Evolutionary conservation across 2,329 filamentous ascomycete species (phyloP), one percentile per base, ranked within the genome.

Genomic region (Aspergillus aculeatinus): DNA sequence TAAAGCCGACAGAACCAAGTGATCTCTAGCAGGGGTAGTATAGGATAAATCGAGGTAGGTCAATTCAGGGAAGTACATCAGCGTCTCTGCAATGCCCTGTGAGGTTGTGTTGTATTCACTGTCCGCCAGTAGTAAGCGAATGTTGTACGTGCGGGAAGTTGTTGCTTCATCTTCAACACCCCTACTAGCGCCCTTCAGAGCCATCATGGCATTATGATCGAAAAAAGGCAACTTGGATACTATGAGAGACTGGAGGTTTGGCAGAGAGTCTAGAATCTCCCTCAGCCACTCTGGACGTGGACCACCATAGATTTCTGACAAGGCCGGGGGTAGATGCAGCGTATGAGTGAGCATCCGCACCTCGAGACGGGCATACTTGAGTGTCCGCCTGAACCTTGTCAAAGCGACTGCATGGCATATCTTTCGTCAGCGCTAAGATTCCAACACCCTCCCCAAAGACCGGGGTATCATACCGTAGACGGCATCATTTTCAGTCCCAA

Each of bases 171-270:
- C 52, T 44, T 56, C 60, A 21, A 51, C 55, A 53, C 48, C 16
- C 14, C 54, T 58, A 10, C 67, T 56, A 10, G 64, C 63, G 25
- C 74, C 68, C 55, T 75, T 79, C 57, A 87, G 67, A 2, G 80
- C 82, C 59, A 80, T 74, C 57, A 87, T 78, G 19, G 83, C 79
- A 61, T 81, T 80, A 68, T 88, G 84, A 59, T 88, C 85, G 66
- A 88, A 87, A 68, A 87, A 87, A 0, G 85, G 83, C 51, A 87
- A 71, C 31, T 79, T 80, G 16, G 83, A 81, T 11, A 87, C 84
- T 60, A 87, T 80, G 52, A 88, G 72, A 1, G 82, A 85, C 65
- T 87, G 85, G 16, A 88, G 73, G 55, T 81, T 80, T 2, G 85
- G 85, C 21, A 88, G 74, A 56, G 77, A 80, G 57, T 85, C 83